A percentile compares a stretch with the other conserved stretches of the same genome.
These are phyloP conservation scores for Trypanosoma cruzi DNA, from an alignment of 208 protist genomes.

Conservation along the genomic window DNA sequence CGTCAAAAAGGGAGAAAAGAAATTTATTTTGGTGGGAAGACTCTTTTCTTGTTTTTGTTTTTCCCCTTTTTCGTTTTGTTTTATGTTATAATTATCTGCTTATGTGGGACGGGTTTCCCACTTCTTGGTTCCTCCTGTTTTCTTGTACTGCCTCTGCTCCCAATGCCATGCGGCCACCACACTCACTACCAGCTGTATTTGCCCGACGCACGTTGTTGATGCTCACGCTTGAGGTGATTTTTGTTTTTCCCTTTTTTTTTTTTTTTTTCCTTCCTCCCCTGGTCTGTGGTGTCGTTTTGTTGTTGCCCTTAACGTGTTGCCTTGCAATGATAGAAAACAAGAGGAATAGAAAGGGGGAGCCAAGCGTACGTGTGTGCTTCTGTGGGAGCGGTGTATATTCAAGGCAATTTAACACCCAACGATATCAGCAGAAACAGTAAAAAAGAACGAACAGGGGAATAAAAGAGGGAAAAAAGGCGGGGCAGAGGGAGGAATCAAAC, in stretches of 20 bases:
- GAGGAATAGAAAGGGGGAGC: neutral
- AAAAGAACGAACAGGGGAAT: constrained; percentile 10
- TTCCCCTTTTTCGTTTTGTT: neutral
- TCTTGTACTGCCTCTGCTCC: neutral
- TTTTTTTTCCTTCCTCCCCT: neutral
- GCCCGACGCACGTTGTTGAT: neutral
- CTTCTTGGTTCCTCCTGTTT: neutral
- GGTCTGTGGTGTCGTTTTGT: neutral
- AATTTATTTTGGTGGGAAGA: neutral
- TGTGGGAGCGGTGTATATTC: neutral
- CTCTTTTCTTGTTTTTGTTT: neutral
- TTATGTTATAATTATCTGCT: neutral
- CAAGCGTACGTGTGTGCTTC: neutral
- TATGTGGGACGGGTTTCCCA: neutral
- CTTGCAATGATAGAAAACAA: neutral
- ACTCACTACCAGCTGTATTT: neutral
- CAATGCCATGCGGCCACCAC: neutral
- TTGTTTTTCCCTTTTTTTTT: too few relatives aligned
- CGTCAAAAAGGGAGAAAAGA: neutral
- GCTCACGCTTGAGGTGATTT: too few relatives aligned
- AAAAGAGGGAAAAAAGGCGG: constrained; percentile 12
- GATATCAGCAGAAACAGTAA: constrained; percentile 2
- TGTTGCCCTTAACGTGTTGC: neutral
- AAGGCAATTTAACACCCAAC: neutral
- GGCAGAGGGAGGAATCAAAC: neutral